Evolutionary conservation across 768 basidiomycete species (phyloP).

Genomic region (Kwoniella botswanensis): DNA sequence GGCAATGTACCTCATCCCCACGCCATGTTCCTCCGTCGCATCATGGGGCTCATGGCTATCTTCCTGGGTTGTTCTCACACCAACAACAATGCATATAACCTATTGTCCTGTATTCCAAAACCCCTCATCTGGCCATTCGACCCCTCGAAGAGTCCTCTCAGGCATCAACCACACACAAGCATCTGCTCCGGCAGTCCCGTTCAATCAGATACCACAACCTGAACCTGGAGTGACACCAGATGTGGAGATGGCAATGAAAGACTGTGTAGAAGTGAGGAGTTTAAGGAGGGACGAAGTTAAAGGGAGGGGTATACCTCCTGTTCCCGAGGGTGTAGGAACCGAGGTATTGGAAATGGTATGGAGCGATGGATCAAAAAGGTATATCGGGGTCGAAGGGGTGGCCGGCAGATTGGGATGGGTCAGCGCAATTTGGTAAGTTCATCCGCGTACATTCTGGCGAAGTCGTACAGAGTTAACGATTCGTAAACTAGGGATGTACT

Average conservation of each 20-base stretch:
- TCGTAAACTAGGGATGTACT: conserved; percentile 43
- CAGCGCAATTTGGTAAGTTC: conserved; percentile 51
- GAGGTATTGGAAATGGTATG: conserved; percentile 54
- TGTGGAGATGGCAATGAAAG: conserved; percentile 49
- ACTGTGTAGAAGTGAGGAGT: conserved; percentile 53
- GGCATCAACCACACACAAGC: conserved; percentile 23
- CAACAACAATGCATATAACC: conserved; percentile 34
- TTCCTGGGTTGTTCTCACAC: conserved; percentile 40
- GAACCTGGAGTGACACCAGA: conserved; percentile 30
- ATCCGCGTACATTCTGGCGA: too few relatives aligned
- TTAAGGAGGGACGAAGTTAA: conserved; percentile 48
- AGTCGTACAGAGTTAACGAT: too few relatives aligned
- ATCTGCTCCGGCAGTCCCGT: conserved; percentile 31
- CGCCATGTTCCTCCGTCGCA: conserved; percentile 47
- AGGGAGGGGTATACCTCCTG: conserved; percentile 44
- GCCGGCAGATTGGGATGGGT: conserved; percentile 52
- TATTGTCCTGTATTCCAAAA: conserved; percentile 44
- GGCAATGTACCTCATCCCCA: conserved; percentile 46
- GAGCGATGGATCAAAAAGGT: conserved; percentile 47
- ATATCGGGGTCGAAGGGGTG: conserved; percentile 52
- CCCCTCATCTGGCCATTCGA: conserved; percentile 36
- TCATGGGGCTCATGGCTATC: conserved; percentile 52
- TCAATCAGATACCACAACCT: conserved; percentile 37
- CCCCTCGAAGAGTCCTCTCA: conserved; percentile 40
- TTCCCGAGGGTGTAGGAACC: conserved; percentile 48